Base-by-base conservation (phyloP, 2,329 filamentous ascomycete genomes). In the Colletotrichum trifolii region DNA sequence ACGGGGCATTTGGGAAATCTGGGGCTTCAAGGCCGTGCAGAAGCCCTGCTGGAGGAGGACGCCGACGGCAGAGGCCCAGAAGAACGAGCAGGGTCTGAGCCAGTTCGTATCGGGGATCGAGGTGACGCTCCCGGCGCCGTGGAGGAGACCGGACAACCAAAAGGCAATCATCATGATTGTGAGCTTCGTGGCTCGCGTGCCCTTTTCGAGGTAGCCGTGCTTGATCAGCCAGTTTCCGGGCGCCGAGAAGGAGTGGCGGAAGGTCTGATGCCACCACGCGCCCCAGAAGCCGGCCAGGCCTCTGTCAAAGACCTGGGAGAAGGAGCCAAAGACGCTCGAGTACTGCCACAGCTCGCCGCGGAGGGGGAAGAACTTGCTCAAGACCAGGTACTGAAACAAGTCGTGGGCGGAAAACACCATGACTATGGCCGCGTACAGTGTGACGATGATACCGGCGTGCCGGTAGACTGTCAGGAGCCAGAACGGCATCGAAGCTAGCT, bases 191-290 rank as follows among this genome's bases (percentile, higher is more conserved):
- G 70, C 11, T 62, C 66, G n/a, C 36, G 75, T 70, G 56, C 76
- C 70, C 69, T 73, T 68, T 67, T 68, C 70, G 64, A 87, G 53
- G 69, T 81, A 74, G 15, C 82, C 77, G 45, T 66, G 57, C 66
- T 74, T 69, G 8, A 76, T 74, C 60, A 90, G 70, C 71, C 80
- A 86, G 2, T 75, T 76, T 0, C 84, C 79, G 0, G 90, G 89
- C 4, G 88, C 84, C 43, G 86, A 78, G 72, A 95, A 94, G 2
- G 87, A 88, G 60, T 88, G 85, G 1, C 94, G 90, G 78, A 97
- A 96, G 3, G 90, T 89, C 77, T 97, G 94, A 76, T 98, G 95
- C 95, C 95, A 97, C 84, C 89, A 95, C 25, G 82, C 83, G 48
- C 91, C 89, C 95, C 95, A 98, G 78, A 90, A 91, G 1, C 94